Conservation (phyloP, 345 rosid genomes). For the Alliaria petiolata region DNA sequence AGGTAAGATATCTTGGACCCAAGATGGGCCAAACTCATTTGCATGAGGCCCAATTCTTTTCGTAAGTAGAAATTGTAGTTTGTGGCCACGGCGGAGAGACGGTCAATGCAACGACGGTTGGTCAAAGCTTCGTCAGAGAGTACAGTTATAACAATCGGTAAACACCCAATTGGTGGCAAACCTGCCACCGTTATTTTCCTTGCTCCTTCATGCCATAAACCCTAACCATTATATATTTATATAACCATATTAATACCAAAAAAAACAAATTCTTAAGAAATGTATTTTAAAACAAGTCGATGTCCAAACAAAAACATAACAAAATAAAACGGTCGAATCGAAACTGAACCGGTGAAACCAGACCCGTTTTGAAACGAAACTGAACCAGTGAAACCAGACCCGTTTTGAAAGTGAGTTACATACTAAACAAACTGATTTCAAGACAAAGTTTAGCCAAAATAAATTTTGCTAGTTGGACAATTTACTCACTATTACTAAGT, state of each 20-base stretch:
- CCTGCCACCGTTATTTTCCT: conserved; percentile 40
- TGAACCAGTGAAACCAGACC: not conserved
- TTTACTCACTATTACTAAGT: too few relatives aligned
- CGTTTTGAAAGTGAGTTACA: not conserved
- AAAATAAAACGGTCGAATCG: not conserved
- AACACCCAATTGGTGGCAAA: conserved; percentile 79
- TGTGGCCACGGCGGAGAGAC: conserved; percentile 39
- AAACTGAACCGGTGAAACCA: not conserved
- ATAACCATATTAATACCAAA: not conserved
- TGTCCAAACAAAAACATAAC: not conserved
- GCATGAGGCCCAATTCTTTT: conserved; percentile 41
- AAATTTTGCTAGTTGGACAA: too few relatives aligned
- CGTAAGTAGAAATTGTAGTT: conserved; percentile 50
- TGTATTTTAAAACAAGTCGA: not conserved
- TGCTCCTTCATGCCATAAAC: conserved; percentile 59
- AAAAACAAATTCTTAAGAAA: not conserved
- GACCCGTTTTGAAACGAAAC: too few relatives aligned
- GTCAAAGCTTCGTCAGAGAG: conserved; percentile 36
- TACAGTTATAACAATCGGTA: conserved; percentile 67
- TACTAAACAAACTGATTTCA: not conserved
- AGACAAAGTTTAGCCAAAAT: too few relatives aligned
- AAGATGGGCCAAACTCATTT: conserved; percentile 23
- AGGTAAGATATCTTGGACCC: conserved; percentile 37
- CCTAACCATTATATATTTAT: conserved; percentile 43
- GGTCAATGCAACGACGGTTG: conserved; percentile 54